phyloP scores from a whole-genome alignment of 192 early-diverging fungal species.

The Dispira simplex region DNA sequence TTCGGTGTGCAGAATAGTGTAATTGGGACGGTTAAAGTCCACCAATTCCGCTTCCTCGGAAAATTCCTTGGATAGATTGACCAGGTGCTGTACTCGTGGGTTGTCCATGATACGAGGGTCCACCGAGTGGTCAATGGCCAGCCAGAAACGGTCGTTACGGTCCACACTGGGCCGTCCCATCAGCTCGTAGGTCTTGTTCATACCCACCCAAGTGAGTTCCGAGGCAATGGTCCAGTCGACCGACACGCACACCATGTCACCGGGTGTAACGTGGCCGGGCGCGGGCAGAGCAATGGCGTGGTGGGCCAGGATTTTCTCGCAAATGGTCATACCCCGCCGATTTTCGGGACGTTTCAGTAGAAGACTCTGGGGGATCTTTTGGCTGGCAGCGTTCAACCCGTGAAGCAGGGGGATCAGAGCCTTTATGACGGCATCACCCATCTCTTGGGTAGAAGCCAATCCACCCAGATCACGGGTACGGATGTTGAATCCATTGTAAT shows the following conservation, averaged over 20 bases:
- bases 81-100: slow-evolving; percentile 47
- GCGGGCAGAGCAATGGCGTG: slow-evolving; percentile 49
- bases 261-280: slow-evolving; percentile 53
- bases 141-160: slow-evolving; percentile 71
- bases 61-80: slow-evolving; percentile 43
- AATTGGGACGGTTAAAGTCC: slow-evolving; percentile 61
- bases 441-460: slow-evolving; percentile 60
- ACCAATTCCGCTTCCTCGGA: slow-evolving; percentile 55
- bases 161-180: slow-evolving; percentile 61
- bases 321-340: slow-evolving; percentile 55
- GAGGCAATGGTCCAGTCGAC: slow-evolving; percentile 75
- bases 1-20: slow-evolving; percentile 70
- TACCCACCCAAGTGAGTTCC: slow-evolving; percentile 72
- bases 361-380: slow-evolving; percentile 24
- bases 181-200: slow-evolving; percentile 69
- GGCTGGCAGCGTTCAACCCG: slow-evolving; percentile 32
- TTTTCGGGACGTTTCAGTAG: slow-evolving; percentile 28
- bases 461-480: slow-evolving; percentile 89
- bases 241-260: slow-evolving; percentile 65
- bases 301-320: slow-evolving; percentile 66
- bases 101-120: slow-evolving; percentile 61
- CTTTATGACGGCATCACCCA: slow-evolving; percentile 83
- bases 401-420: slow-evolving; percentile 46
- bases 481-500: slow-evolving; percentile 48
- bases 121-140: slow-evolving; percentile 62